Percentiles rank a stretch among this genome's conserved stretches.
These are phyloP conservation scores for Neospermospora avenae DNA, from an alignment of 2,329 filamentous ascomycete genomes.

Conservation along the genomic window DNA sequence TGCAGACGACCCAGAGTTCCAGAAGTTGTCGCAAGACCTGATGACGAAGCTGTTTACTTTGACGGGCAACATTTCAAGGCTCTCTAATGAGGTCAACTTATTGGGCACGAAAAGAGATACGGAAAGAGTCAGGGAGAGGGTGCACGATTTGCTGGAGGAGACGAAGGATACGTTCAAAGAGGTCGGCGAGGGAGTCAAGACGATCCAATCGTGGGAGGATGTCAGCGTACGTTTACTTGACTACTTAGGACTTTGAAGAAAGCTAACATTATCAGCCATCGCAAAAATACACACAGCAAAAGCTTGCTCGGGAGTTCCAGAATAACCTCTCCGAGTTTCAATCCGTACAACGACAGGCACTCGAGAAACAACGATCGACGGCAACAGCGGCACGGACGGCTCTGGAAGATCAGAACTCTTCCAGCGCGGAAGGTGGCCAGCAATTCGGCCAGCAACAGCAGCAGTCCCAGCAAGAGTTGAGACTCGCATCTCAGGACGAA, in stretches of 20 bases:
- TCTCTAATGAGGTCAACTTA: constrained; percentile 79
- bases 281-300: constrained; percentile 95
- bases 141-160: constrained; percentile 84
- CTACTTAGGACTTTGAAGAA: neutral
- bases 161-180: constrained; percentile 84
- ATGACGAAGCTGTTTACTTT: constrained; percentile 88
- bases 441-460: constrained; percentile 44
- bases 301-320: constrained; percentile 91
- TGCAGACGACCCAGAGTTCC: constrained; percentile 89
- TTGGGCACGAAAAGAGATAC: constrained; percentile 91
- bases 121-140: constrained; percentile 82
- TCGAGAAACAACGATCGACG: constrained; percentile 90
- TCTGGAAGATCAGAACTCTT: constrained; percentile 57
- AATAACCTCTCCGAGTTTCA: constrained; percentile 88
- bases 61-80: constrained; percentile 80
- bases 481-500: constrained; percentile 85
- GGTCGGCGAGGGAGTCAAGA: constrained; percentile 91
- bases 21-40: constrained; percentile 74
- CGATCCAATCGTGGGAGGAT: constrained; percentile 81
- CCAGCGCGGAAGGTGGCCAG: constrained; percentile 34
- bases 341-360: constrained; percentile 78
- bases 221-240: constrained; percentile 58
- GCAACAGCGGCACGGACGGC: constrained; percentile 79
- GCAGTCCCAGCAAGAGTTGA: constrained; percentile 72
- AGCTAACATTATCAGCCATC: constrained; percentile 59